These are phyloP conservation scores for Dothiorella sarmentorum DNA, from an alignment of 2,329 filamentous ascomycete genomes.

Conservation along the genomic window DNA sequence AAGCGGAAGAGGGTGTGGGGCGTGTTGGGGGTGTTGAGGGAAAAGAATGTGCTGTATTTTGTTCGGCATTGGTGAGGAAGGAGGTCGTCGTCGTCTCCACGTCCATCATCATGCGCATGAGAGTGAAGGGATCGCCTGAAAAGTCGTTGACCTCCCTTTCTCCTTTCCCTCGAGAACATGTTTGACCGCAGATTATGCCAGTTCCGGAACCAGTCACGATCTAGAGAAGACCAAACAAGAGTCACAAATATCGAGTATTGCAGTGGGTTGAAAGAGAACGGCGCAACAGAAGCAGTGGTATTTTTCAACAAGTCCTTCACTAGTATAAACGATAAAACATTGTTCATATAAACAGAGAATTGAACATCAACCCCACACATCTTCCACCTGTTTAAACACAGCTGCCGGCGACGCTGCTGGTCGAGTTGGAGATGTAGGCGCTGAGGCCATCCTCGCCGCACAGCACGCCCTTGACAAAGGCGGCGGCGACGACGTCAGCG, in stretches of 20 bases:
- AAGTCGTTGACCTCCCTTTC: too few species aligned
- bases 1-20: constrained; percentile 67
- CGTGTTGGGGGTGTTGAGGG: constrained; percentile 62
- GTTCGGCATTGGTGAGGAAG: constrained; percentile 38
- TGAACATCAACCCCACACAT: background rate
- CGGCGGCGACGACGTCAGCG: constrained; percentile 53
- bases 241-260: too few species aligned
- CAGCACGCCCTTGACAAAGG: constrained; percentile 57
- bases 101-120: too few species aligned
- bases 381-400: constrained; percentile 21
- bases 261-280: too few species aligned
- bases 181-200: too few species aligned
- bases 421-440: constrained; percentile 35
- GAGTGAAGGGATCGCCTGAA: background rate
- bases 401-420: constrained; percentile 29
- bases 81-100: background rate
- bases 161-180: too few species aligned
- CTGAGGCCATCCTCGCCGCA: constrained; percentile 38
- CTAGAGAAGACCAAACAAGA: too few species aligned
- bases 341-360: background rate
- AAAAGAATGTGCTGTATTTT: constrained; percentile 56
- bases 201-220: too few species aligned
- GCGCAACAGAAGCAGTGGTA: too few species aligned
- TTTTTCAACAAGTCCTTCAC: too few species aligned
- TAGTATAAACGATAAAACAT: background rate